Evolutionary conservation across 2,329 filamentous ascomycete species (phyloP).

Genomic region (Rhytidhysteron rufulum): DNA sequence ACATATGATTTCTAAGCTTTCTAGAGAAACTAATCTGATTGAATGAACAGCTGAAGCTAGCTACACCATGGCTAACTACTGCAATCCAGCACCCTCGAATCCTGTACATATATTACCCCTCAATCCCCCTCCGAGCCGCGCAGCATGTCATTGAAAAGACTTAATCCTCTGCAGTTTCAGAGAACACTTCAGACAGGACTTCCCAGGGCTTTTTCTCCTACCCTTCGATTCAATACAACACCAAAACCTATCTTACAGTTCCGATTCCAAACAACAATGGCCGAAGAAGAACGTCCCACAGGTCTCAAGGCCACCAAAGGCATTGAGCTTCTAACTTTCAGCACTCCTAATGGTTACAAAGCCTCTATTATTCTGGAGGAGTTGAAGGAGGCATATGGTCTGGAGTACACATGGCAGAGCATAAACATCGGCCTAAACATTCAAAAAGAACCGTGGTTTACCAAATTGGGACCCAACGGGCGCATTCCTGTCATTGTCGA

Average conservation of each 20-base stretch:
- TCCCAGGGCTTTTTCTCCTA: neutral
- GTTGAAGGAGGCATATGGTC: conserved; percentile 61
- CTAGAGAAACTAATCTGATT: no score
- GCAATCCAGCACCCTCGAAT: no score
- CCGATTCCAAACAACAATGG: conserved; percentile 14
- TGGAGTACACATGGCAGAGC: conserved; percentile 55
- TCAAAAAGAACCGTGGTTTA: conserved; percentile 67
- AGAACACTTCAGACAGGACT: conserved; percentile 7
- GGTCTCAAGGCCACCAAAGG: conserved; percentile 60
- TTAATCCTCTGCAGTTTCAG: conserved; percentile 14
- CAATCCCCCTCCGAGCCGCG: conserved; percentile 8
- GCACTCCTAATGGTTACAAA: conserved; percentile 51
- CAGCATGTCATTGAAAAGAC: conserved; percentile 19
- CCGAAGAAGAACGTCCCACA: conserved; percentile 40
- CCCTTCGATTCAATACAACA: conserved; percentile 17
- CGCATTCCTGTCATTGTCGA: conserved; percentile 64
- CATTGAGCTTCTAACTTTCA: conserved; percentile 61
- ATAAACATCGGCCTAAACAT: conserved; percentile 59
- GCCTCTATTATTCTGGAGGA: conserved; percentile 62
- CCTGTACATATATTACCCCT: conserved; percentile 28
- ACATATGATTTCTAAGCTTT: no score
- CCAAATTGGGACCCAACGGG: conserved; percentile 60
- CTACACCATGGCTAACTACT: no score
- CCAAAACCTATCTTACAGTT: conserved; percentile 9
- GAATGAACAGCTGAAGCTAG: no score